Evolutionary conservation across 139 green algal genomes (phyloP).

Genomic region (Chlorokybus atmophyticus): DNA sequence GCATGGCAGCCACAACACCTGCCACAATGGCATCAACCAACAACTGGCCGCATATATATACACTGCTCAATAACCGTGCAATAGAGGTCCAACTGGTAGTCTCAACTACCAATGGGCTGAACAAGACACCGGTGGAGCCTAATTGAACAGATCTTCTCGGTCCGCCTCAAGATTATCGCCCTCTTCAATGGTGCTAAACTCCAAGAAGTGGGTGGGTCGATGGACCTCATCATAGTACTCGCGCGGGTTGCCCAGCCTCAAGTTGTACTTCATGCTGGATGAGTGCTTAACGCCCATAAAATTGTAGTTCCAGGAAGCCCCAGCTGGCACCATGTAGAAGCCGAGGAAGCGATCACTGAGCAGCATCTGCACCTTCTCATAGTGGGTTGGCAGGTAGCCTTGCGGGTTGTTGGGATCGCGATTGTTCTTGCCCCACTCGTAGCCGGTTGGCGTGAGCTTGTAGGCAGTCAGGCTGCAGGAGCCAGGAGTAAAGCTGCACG

Average conservation of each 20-base stretch:
- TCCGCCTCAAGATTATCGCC: slow-evolving; percentile 55
- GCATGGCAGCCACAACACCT: too few relatives aligned
- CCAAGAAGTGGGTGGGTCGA: slow-evolving; percentile 90
- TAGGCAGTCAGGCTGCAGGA: slow-evolving; percentile 86
- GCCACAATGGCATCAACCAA: too few relatives aligned
- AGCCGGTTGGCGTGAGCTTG: slow-evolving; percentile 83
- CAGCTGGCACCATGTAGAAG: slow-evolving; percentile 81
- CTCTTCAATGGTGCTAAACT: slow-evolving; percentile 88
- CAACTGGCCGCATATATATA: too few relatives aligned
- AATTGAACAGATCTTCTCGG: slow-evolving; percentile 73
- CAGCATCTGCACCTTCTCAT: slow-evolving; percentile 97
- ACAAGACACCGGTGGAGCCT: not conserved
- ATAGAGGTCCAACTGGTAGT: not conserved
- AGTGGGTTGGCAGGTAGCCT: slow-evolving; percentile 82
- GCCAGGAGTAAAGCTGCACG: slow-evolving; percentile 89
- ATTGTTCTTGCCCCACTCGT: slow-evolving; percentile 53
- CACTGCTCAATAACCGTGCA: not conserved
- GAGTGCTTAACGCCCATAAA: slow-evolving; percentile 79
- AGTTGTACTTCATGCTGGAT: slow-evolving; percentile 60
- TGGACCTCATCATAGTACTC: slow-evolving; percentile 87
- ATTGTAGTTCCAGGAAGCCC: slow-evolving; percentile 93
- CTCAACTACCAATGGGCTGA: not conserved
- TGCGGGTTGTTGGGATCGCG: slow-evolving; percentile 60
- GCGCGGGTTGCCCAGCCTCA: slow-evolving; percentile 75
- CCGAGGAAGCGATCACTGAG: slow-evolving; percentile 95